Evolutionary conservation across 176 grass and related monocot genomes (phyloP), one percentile per base, ranked within the genome.

Genomic region (Poa pratensis): DNA sequence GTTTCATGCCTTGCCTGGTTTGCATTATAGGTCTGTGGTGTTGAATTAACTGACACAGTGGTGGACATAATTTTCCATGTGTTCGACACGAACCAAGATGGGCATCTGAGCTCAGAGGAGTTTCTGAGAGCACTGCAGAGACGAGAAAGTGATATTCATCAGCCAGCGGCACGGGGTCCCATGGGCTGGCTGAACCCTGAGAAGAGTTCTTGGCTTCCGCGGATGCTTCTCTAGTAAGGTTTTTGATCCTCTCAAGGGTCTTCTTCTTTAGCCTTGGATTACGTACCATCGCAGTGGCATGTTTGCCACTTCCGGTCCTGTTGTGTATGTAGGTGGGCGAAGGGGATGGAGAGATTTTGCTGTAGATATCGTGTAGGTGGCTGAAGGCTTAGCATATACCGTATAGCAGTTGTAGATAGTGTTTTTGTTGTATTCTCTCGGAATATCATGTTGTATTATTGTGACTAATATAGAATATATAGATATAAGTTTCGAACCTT

Each of bases 41-140:
- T 98, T 22, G 49, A 85, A 37, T 66, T 95, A 40, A 89, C 91
- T 26, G 91, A 95, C 43, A 95, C 78, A 79, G 89, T 95, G n/a
- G 75, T 98, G 5, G 91, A 98, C 59, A 75, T 98, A 60, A 84
- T 98, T 76, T 98, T 98, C 84, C 88, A 91, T 54, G 83, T 98
- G 35, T 96, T 98, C 5, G 91, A 98, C 48, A 69, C 91, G 10
- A 94, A 96, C 57, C 19, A 40, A n/a, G 96, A 98, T 48, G 91
- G 96, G 6, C 87, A 77, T 78, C 74, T 98, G 53, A 98, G 96
- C 86, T 76, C 86, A 1, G 86, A 88, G 39, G 96, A 98, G 79
- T 98, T 98, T 19, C 72, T 98, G 65, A 90, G 81, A 70, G 91
- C 96, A 15, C 68, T 98, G 55, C 90, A 94, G 70, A 95, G 88